Base-by-base conservation (phyloP, 2,329 filamentous ascomycete species). In the Hortaea werneckii region DNA sequence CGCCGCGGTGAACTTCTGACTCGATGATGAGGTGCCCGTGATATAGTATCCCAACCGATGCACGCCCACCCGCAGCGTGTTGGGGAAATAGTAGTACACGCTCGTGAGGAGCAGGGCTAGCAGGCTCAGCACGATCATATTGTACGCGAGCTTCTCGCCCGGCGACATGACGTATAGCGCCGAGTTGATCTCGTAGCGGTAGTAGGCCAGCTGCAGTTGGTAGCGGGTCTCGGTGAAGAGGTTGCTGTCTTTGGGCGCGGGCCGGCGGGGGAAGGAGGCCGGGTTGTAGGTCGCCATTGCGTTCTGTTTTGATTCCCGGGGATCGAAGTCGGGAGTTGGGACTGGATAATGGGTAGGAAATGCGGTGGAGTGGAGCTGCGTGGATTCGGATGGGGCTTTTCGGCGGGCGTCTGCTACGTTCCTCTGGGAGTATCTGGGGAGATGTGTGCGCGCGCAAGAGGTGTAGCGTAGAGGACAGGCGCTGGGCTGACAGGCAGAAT, bases 81-180 rank as follows among this genome's bases (percentile, higher is more conserved):
- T 37, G 13, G 54, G 54, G 5, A 54, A 44, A 45, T 44, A 55
- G 46, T 52, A 58, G 42, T 52, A 54, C 12, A 58, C 20, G 37
- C 51, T 50, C 37, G 46, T 47, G 37, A 50, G 44, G 34, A 54
- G 43, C 9, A 58, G 29, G 10, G 39, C 46, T 29, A 55, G 41
- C 30, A 55, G 20, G 13, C 49, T 46, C 10, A 60, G 37, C 7
- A 55, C 27, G 20, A 57, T 44, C 20, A 54, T 34, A 43, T 60
- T 60, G 56, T 54, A 56, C 9, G 53, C 52, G 10, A 55, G 40
- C 44, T 60, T 60, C 47, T 60, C 57, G 3, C 49, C 52, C 1
- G 56, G 48, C 8, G 52, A 55, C 56, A 60, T 57, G 43, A 60
- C 54, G 44, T 60, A 60, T 5, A 55, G 47, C 5, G 49, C 52